A percentile compares a stretch with the other conserved stretches of the same genome.
These are phyloP conservation scores for Aspergillus ustus DNA, from an alignment of 2,329 filamentous ascomycete species.

Conservation along the genomic window DNA sequence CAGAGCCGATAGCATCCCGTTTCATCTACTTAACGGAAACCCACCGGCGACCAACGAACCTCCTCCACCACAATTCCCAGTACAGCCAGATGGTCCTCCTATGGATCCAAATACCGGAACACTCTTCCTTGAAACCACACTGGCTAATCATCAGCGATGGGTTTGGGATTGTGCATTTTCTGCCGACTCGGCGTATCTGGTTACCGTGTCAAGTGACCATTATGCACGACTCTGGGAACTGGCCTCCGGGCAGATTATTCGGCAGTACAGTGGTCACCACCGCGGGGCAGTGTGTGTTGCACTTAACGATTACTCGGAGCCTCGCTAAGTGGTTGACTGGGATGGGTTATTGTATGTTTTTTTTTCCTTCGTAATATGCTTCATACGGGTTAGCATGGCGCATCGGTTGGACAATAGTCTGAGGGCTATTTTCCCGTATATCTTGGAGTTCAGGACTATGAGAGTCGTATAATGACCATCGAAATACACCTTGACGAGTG, in stretches of 20 bases:
- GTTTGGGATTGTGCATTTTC: conserved; percentile 98
- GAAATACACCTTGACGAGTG: not conserved
- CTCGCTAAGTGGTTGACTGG: conserved; percentile 33
- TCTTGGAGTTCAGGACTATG: conserved; percentile 21
- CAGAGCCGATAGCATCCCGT: conserved; percentile 27
- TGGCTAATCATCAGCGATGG: conserved; percentile 91
- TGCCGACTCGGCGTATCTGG: conserved; percentile 88
- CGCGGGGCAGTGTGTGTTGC: conserved; percentile 90
- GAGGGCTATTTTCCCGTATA: conserved; percentile 13
- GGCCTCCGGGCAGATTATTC: conserved; percentile 81
- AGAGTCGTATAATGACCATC: not conserved
- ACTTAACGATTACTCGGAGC: conserved; percentile 76
- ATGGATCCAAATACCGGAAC: conserved; percentile 55
- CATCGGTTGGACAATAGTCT: conserved; percentile 19
- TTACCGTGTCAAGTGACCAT: conserved; percentile 91
- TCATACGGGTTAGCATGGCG: conserved; percentile 31
- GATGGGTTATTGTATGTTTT: not conserved
- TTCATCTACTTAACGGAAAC: conserved; percentile 34
- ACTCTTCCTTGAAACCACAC: conserved; percentile 80
- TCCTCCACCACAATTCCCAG: conserved; percentile 38
- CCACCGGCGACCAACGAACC: conserved; percentile 32
- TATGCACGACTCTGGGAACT: conserved; percentile 93
- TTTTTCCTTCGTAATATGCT: conserved; percentile 20
- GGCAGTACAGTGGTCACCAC: conserved; percentile 95
- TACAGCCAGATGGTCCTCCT: conserved; percentile 44